Conservation (phyloP, 768 basidiomycete species). For the Boletus reticuloceps region DNA sequence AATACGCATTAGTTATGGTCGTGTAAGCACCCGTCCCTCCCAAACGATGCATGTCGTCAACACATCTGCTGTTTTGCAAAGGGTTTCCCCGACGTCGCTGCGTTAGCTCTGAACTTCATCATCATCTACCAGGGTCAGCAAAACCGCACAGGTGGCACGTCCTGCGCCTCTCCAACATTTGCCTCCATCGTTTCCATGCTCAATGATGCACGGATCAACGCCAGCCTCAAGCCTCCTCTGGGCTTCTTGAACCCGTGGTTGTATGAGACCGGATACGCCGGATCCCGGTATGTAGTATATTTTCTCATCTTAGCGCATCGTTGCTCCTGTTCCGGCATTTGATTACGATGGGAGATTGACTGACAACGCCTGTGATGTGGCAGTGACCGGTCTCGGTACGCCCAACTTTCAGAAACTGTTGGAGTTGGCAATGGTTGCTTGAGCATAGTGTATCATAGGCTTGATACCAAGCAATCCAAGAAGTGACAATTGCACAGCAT, state of each 20-base stretch:
- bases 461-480: no score
- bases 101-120: constrained; percentile 50
- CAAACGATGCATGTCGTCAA: no score
- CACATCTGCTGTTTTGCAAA: background rate
- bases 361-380: background rate
- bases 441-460: no score
- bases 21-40: constrained; percentile 37
- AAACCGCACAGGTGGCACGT: constrained; percentile 49
- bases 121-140: constrained; percentile 43
- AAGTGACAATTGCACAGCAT: no score
- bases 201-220: constrained; percentile 56
- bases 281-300: constrained; percentile 46
- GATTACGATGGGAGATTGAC: background rate
- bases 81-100: constrained; percentile 68
- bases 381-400: constrained; percentile 56
- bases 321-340: no score
- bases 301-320: no score
- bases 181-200: constrained; percentile 62
- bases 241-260: constrained; percentile 69
- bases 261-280: constrained; percentile 37
- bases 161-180: constrained; percentile 62
- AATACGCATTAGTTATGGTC: constrained; percentile 40
- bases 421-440: constrained; percentile 31
- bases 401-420: constrained; percentile 50
- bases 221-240: constrained; percentile 41